These are phyloP conservation scores for Alternaria novae-zelandiae DNA, from an alignment of 2,329 filamentous ascomycete genomes.

Conservation along the genomic window DNA sequence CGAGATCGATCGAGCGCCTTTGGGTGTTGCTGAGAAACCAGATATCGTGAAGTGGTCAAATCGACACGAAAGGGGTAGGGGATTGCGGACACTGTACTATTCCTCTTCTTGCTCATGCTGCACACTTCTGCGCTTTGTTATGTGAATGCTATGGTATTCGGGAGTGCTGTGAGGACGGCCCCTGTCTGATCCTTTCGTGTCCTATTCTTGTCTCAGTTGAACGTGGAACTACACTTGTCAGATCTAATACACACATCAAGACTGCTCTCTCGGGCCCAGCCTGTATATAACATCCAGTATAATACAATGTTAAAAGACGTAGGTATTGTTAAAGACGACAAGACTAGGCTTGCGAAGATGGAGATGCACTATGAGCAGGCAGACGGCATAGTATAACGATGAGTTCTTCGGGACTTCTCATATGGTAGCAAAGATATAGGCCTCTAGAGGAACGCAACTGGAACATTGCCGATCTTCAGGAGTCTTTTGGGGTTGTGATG, in stretches of 20 bases:
- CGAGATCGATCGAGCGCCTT: neutral
- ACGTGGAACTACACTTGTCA: neutral
- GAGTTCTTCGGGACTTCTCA: neutral
- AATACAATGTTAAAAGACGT: fast-evolving
- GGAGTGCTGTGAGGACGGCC: neutral
- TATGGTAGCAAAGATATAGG: neutral
- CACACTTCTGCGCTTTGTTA: fast-evolving
- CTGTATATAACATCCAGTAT: fast-evolving
- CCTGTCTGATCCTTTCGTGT: neutral
- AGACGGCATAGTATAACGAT: neutral
- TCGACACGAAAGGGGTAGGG: neutral
- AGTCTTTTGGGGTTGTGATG: neutral
- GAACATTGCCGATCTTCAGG: neutral
- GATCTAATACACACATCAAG: fast-evolving
- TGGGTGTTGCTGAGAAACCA: neutral
- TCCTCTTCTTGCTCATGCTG: neutral
- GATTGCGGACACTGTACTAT: fast-evolving
- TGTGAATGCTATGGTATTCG: neutral
- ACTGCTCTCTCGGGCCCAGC: neutral
- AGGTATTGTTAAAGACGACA: neutral
- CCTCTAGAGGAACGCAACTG: fast-evolving
- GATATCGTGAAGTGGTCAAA: neutral
- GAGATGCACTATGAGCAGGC: neutral
- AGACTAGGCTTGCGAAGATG: neutral
- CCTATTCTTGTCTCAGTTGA: fast-evolving